These are phyloP conservation scores for Croton setiger DNA, from an alignment of 441 rosid genomes.

Conservation along the genomic window DNA sequence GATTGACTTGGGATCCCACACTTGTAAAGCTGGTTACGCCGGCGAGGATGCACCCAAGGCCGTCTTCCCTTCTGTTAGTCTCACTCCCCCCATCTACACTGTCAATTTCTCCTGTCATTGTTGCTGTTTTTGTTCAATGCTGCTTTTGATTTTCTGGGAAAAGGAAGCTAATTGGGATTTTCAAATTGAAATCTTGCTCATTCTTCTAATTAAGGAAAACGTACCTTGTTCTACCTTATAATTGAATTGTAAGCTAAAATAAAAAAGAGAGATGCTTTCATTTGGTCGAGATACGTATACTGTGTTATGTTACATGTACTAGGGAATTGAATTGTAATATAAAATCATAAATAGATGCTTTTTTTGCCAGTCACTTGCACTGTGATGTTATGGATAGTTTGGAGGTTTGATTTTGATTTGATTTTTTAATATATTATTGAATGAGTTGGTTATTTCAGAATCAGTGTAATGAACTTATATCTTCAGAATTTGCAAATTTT, in stretches of 20 bases:
- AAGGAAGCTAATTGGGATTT: not conserved
- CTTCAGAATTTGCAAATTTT: too few species aligned
- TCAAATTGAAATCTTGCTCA: not conserved
- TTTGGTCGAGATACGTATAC: too few species aligned
- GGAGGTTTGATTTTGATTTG: too few species aligned
- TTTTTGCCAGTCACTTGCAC: too few species aligned
- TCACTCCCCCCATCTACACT: constrained; percentile 6
- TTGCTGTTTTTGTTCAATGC: not conserved
- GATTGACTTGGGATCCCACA: constrained; percentile 83
- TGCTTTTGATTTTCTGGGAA: constrained; percentile 3
- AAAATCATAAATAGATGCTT: too few species aligned
- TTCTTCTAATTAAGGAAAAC: not conserved
- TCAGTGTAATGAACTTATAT: too few species aligned
- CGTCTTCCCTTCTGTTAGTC: constrained; percentile 91
- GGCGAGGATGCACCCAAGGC: constrained; percentile 99
- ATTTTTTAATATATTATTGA: too few species aligned
- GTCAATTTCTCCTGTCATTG: not conserved
- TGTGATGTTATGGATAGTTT: too few species aligned
- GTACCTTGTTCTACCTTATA: not conserved
- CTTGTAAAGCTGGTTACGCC: constrained; percentile 99
- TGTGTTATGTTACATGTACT: too few species aligned
- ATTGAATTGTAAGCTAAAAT: not conserved
- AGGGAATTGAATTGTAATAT: too few species aligned
- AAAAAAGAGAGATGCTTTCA: not conserved
- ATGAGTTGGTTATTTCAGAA: too few species aligned